Base-by-base conservation (phyloP, 495 filamentous ascomycete species). In the Tuber microsphaerosporum region DNA sequence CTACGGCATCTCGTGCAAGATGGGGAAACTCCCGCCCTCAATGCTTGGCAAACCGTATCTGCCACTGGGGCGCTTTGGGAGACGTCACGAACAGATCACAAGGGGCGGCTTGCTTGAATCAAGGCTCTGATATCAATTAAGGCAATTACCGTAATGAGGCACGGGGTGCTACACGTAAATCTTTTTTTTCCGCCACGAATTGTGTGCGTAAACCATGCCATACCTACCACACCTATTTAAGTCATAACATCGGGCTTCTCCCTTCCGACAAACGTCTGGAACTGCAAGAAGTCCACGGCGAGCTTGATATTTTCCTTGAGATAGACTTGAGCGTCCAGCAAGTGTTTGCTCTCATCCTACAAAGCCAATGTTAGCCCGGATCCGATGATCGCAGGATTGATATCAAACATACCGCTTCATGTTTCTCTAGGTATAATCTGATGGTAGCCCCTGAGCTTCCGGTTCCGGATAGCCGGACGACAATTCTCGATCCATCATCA, bases 221-320 rank as follows among this genome's bases (percentile, higher is more conserved):
- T 65, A 65, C 56, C 4, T 19, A 10, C 56, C 26, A 61, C 31
- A 65, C 56, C 56, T 39, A 34, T 48, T 86, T 90, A 97, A 70
- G 94, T 97, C 89, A 92, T 94, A 56, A 97, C 94, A 87, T 97
- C 92, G 44, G 95, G 95, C 86, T 97, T 91, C 77, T 92, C 92
- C 69, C 94, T 89, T 77, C 93, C 94, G 79, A 97, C 88, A 82
- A 89, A 92, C 84, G 97, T 91, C 87, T 97, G 90, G 85, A 99
- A 91, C 86, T 91, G 91, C 82, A 99, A 86, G 71, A 99, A 87
- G 46, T 90, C 89, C 22, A 93, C 89, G 2, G 94, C 93, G 80
- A 97, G 87, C 77, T 90, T 87, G 77, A 99, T 91, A 80, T 95
- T 94, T 71, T 92, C 91, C 87, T 91, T 90, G 75, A 99, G 88